Base-by-base conservation (phyloP, 1,284 basidiomycete genomes). In the Tetrapyrgos nigripes region DNA sequence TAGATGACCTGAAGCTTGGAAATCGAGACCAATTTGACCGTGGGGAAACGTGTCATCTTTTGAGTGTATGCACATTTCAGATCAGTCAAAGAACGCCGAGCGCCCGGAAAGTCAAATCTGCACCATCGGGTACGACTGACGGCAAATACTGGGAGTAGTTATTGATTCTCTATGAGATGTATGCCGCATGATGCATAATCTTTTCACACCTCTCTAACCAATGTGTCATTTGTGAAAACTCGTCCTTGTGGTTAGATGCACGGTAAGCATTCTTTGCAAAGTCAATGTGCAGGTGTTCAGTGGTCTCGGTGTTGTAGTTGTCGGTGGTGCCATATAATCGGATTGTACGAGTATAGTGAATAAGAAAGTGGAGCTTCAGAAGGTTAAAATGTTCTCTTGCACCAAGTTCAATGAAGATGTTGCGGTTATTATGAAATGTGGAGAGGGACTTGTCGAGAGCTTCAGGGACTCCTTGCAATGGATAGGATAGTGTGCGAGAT, bases 141-240 rank as follows among this genome's bases (percentile, higher is more conserved):
- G 14, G 14, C 31, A 14, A 8, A 8, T 8, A 8, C 31, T 14
- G 8, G 31, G 14, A 14, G 31, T 33, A 33, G 31, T 33, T 8
- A 14, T 8, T 14, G n/a, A n/a, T n/a, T n/a, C n/a, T n/a, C n/a
- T n/a, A n/a, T 14, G 31, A 33, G 31, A 70, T 50, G n/a, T 62
- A 62, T 8, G 67, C 62, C 1, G 68, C 57, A 26, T 4, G 55
- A 52, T 3, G 46, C 24, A 11, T 17, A 29, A 4, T 62, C 63
- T 10, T 59, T 51, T 14, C 52, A 26, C 11, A 58, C 48, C 3
- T 57, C 31, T 17, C 69, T 65, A 43, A 63, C 67, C 46, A 75
- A 63, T 19, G 65, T 23, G 61, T 73, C 70, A 78, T 80, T 68
- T 60, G 59, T 1, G 54, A 40, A 27, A 48, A 56, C 14, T 47